Base-by-base conservation (phyloP, 768 basidiomycete species). In the Calocybe indica region DNA sequence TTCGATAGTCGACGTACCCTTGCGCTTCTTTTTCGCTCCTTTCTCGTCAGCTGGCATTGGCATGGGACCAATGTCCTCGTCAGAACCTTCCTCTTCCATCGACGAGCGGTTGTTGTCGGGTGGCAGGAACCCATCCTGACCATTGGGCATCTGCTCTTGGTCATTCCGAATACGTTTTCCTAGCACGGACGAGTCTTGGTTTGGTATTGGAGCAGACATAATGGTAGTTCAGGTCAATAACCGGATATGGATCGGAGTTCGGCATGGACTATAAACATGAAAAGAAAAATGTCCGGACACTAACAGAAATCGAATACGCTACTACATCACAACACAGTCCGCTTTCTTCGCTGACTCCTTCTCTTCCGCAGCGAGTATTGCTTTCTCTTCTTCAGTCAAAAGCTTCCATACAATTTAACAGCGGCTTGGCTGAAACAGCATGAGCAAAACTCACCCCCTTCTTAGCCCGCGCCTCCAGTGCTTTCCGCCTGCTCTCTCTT, bases 61-160 rank as follows among this genome's bases (percentile, higher is more conserved):
- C 91, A 93, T 92, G 6, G 91, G 92, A 5, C 90, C 90, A 36
- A 92, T 75, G 58, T 93, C 91, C 55, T 86, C 84, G 56, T 86
- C 84, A 53, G 82, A 81, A 33, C 82, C 80, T 15, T 72, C 72
- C 5, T 75, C 72, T 2, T 73, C 72, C 29, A 62, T 60, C 22
- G 22, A 13, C 64, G 59, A n/a, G 49, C 31, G 11, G 55, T 38
- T 42, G 55, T 45, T 34, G 55, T 64, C 3, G 46, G 29, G 14
- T 32, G 50, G 42, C 30, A 40, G 14, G 14, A 28, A 10, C 8
- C 30, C 36, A 29, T 46, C 48, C n/a, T 47, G 48, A 13, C 40
- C 51, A 40, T 57, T 55, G 14, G 55, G 62, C 35, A 59, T 54
- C 14, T 63, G 64, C 9, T 57, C 54, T 11, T 55, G 58, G 14